phyloP scores from a whole-genome alignment of 169 alveolate species.

The Perkinsus marinus region DNA sequence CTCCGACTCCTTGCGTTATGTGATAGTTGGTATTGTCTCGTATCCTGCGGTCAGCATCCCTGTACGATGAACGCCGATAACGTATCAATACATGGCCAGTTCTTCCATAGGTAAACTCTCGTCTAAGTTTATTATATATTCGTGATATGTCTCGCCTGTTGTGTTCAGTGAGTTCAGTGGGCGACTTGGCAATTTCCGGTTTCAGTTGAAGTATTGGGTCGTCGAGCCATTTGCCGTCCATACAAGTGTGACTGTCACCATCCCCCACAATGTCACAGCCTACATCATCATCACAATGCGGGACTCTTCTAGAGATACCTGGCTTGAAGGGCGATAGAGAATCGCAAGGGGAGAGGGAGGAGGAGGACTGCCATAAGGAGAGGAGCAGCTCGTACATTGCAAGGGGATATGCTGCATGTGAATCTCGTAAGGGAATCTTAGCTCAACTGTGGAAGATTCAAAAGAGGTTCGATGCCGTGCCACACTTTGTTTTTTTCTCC shows the following conservation, averaged over 20 bases:
- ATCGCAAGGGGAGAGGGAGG: not conserved
- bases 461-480: not conserved
- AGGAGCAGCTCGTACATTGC: not conserved
- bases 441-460: not conserved
- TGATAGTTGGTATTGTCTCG: too few species aligned
- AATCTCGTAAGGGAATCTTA: not conserved
- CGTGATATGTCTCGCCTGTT: too few species aligned
- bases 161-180: too few species aligned
- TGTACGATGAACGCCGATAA: too few species aligned
- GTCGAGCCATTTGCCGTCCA: not conserved
- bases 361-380: not conserved
- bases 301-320: not conserved
- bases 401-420: not conserved
- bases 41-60: too few species aligned
- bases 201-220: not conserved
- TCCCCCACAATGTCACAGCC: not conserved
- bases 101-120: too few species aligned
- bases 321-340: not conserved
- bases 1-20: too few species aligned
- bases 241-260: not conserved
- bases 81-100: too few species aligned
- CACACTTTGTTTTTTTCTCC: not conserved
- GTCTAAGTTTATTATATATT: too few species aligned
- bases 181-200: slow-evolving; percentile 1
- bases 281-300: not conserved